A percentile compares a stretch with the other conserved stretches of the same genome.
phyloP scores from a whole-genome alignment of 225 moss, liverwort and hornwort genomes.

The Polytrichum formosum region DNA sequence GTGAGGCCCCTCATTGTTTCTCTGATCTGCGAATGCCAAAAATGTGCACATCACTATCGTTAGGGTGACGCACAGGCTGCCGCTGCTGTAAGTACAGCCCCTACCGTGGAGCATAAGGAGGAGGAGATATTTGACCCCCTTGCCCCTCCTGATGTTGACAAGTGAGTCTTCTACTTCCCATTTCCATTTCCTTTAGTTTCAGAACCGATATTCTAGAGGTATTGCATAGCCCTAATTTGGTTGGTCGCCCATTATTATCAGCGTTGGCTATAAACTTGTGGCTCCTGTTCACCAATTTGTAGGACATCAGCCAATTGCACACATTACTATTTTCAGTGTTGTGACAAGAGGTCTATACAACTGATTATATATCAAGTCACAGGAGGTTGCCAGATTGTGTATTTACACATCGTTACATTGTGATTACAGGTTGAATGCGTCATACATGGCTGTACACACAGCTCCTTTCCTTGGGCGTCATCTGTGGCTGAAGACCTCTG shows the following conservation, averaged over 20 bases:
- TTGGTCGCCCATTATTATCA: too few relatives aligned
- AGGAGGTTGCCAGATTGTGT: too few relatives aligned
- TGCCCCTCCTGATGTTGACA: constrained; percentile 93
- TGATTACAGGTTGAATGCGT: constrained; percentile 91
- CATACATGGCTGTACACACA: constrained; percentile 95
- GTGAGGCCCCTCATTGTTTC: constrained; percentile 52
- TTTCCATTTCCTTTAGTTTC: neutral
- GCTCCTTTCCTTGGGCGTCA: constrained; percentile 89
- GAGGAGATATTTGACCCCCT: constrained; percentile 97
- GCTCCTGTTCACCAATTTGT: too few relatives aligned
- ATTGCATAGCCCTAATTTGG: too few relatives aligned
- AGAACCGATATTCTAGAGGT: too few relatives aligned
- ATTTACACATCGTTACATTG: neutral
- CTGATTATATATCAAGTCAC: too few relatives aligned
- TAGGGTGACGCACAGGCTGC: constrained; percentile 95
- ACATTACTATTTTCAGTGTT: too few relatives aligned
- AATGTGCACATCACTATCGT: constrained; percentile 64
- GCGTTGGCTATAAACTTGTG: too few relatives aligned
- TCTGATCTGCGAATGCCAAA: constrained; percentile 80
- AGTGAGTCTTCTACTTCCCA: constrained; percentile 51
- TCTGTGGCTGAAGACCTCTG: constrained; percentile 99
- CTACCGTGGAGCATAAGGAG: constrained; percentile 94
- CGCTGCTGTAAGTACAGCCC: constrained; percentile 80
- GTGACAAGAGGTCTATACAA: too few relatives aligned
- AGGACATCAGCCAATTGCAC: too few relatives aligned